Base-by-base conservation (phyloP, 371 early-diverging fungal species). In the Blakeslea trispora region DNA sequence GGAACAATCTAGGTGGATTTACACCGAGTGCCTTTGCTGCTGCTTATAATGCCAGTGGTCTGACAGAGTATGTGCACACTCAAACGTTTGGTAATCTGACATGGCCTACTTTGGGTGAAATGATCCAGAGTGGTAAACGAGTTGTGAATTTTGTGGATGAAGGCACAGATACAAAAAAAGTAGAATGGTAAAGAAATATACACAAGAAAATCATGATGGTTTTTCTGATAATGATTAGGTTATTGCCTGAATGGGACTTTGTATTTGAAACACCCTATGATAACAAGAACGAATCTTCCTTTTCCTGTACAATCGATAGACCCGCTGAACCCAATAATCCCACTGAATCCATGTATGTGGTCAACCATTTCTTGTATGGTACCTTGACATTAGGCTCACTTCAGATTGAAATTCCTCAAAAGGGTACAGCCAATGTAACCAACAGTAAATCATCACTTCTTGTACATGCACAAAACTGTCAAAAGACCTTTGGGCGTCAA, bases 51-150 rank as follows among this genome's bases (percentile, higher is more conserved):
- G 64, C 72, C 15, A 81, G 85, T 11, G 86, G 87, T 21, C 61
- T 91, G n/a, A 61, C 68, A 31, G 64, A 76, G 7, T 88, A 84
- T 50, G 64, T 69, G 2, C 78, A 79, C 52, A 66, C 68, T 2
- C 89, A 84, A 57, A 13, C 66, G 2, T 50, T 24, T 9, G 71
- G 65, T 13, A 70, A 54, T 39, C 34, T 62, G 31, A 65, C 64
- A 5, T 91, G 92, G 92, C 91, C 91, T 2, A 89, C 89, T 13
- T 69, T 91, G 0, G 57, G 61, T 4, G 61, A 79, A 22, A 78
- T 91, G 83, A 87, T 91, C 50, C 28, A 60, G 31, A 68, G 75
- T 41, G 84, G 85, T 52, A 87, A 84, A 66, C 77, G 89, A 21
- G 71, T 89, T 5, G 79, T 91, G 8, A 85, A 86, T 39, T 87